Evolutionary conservation across 2,329 filamentous ascomycete genomes (phyloP).

Genomic region (Diaporthe sp.): DNA sequence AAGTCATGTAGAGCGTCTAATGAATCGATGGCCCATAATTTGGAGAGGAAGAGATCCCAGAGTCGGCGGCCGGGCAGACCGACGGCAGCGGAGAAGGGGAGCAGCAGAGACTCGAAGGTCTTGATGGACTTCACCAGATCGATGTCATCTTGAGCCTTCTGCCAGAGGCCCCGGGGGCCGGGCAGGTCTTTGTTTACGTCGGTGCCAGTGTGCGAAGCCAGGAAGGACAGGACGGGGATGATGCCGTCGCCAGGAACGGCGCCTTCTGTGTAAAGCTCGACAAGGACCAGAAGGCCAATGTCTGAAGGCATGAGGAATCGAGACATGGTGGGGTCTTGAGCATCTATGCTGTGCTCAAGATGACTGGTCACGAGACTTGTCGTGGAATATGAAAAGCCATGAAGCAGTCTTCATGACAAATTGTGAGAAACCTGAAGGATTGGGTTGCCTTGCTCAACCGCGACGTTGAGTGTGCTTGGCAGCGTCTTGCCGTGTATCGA

Average conservation of each 20-base stretch:
- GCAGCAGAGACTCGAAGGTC: constrained; percentile 72
- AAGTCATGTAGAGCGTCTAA: constrained; percentile 85
- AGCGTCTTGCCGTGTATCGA: background rate
- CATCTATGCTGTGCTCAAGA: constrained; percentile 6
- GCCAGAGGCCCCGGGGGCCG: constrained; percentile 57
- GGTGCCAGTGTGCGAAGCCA: constrained; percentile 58
- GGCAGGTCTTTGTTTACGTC: constrained; percentile 50
- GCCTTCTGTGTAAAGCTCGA: constrained; percentile 86
- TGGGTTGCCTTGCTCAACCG: background rate
- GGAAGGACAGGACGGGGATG: constrained; percentile 57
- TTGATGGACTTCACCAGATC: constrained; percentile 68
- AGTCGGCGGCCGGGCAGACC: constrained; percentile 81
- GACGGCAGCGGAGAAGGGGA: constrained; percentile 64
- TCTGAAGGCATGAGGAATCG: constrained; percentile 92
- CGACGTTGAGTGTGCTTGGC: background rate
- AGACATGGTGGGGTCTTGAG: constrained; percentile 67
- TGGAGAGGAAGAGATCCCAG: constrained; percentile 88
- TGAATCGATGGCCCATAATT: constrained; percentile 87
- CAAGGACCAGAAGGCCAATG: constrained; percentile 83
- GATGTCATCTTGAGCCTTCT: constrained; percentile 64
- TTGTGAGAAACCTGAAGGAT: background rate
- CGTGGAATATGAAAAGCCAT: constrained; percentile 1
- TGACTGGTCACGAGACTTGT: background rate
- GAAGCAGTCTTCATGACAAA: background rate
- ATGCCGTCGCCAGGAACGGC: constrained; percentile 58